A percentile compares a stretch with the other conserved stretches of the same genome.
Evolutionary conservation across 2,329 filamentous ascomycete species (phyloP).

Genomic region (Cercospora canescens): DNA sequence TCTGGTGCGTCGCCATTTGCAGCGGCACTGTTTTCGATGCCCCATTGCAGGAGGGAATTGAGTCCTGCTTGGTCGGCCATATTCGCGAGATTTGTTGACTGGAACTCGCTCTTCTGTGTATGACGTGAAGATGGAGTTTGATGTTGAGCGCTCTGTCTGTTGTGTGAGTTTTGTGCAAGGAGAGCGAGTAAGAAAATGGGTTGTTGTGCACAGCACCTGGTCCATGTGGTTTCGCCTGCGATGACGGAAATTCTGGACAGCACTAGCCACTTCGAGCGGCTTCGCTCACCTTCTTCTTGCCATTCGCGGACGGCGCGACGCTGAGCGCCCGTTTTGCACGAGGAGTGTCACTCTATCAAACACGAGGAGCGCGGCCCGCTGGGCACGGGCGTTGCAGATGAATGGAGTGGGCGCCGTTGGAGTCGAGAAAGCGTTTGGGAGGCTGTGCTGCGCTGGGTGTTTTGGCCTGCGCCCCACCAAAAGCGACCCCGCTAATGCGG

Average conservation of each 20-base stretch:
- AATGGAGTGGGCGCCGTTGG: background rate
- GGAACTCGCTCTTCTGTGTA: background rate
- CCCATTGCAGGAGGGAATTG: constrained; percentile 80
- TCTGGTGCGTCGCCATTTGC: constrained; percentile 37
- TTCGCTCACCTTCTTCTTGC: constrained; percentile 17
- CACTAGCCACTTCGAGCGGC: constrained; percentile 22
- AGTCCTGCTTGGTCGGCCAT: constrained; percentile 44
- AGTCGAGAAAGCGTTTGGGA: background rate
- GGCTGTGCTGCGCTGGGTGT: background rate
- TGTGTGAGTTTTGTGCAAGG: background rate
- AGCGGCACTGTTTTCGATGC: constrained; percentile 62
- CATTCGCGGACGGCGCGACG: background rate
- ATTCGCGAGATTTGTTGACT: background rate
- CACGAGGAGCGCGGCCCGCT: background rate
- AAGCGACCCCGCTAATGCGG: constrained; percentile 12
- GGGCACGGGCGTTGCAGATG: background rate
- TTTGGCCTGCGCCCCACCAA: constrained; percentile 2
- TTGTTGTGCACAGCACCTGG: constrained; percentile 8
- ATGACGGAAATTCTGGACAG: constrained; percentile 12
- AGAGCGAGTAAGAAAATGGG: background rate
- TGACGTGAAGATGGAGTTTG: background rate
- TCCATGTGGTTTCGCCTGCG: background rate
- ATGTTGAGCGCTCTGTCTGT: background rate
- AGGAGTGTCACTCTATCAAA: background rate
- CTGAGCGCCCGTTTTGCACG: background rate